Percentiles rank a stretch among this genome's conserved stretches.
Evolutionary conservation across 352 stramenopile species (phyloP).

Genomic region (Pelagophyceae sp.): DNA sequence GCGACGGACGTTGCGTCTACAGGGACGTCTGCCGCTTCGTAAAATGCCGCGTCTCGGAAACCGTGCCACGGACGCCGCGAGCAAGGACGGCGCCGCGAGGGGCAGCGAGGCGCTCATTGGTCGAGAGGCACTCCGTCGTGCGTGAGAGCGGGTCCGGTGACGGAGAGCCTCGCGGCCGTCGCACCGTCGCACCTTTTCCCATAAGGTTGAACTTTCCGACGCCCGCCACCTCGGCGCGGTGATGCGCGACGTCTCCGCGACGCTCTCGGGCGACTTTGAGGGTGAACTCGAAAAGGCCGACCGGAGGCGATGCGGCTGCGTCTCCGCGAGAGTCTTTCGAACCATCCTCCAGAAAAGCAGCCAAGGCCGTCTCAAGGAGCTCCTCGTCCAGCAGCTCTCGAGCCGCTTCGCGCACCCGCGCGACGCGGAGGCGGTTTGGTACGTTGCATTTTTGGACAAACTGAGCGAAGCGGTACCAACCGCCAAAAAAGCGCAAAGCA

Average conservation of each 20-base stretch:
- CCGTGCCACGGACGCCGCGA: no score
- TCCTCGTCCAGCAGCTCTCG: background rate
- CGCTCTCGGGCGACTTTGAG: background rate
- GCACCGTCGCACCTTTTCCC: no score
- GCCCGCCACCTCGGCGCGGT: background rate
- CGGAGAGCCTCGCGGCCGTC: no score
- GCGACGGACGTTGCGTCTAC: background rate
- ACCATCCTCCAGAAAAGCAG: background rate
- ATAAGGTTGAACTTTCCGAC: background rate
- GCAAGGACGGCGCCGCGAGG: no score
- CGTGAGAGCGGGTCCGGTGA: no score
- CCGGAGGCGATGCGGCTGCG: background rate
- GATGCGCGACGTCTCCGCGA: background rate
- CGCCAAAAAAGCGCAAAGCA: background rate
- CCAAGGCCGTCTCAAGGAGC: background rate
- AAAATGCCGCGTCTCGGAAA: no score
- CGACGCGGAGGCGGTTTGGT: background rate
- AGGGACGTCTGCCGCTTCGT: background rate
- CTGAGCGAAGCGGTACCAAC: background rate
- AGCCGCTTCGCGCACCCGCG: background rate
- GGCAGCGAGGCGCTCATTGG: no score
- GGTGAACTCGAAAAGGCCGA: background rate
- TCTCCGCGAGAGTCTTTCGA: background rate
- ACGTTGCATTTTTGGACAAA: background rate
- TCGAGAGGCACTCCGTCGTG: no score